Percentiles rank a stretch among this genome's conserved stretches.
phyloP scores from a whole-genome alignment of 2,329 filamentous ascomycete genomes.

The Onygenales sp. region DNA sequence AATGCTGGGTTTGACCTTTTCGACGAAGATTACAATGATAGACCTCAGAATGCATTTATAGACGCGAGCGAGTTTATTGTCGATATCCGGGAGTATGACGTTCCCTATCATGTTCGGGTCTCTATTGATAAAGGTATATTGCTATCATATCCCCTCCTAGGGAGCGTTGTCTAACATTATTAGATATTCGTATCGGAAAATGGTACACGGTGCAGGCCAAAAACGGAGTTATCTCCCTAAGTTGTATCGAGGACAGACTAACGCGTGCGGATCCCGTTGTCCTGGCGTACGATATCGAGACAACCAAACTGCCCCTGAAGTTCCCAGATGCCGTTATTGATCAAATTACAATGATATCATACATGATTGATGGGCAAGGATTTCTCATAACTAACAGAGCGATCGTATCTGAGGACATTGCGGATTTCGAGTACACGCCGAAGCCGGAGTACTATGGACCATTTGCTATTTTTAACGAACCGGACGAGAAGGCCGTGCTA shows the following conservation, averaged over 20 bases:
- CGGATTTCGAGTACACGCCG: conserved; percentile 96
- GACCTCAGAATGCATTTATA: conserved; percentile 65
- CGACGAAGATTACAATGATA: conserved; percentile 78
- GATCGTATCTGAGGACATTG: conserved; percentile 94
- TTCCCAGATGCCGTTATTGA: conserved; percentile 92
- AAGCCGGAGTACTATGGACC: conserved; percentile 91
- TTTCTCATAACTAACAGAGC: conserved; percentile 97
- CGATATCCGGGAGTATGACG: conserved; percentile 98
- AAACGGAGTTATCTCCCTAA: conserved; percentile 76
- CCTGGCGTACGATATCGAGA: conserved; percentile 98
- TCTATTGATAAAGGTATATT: conserved; percentile 78
- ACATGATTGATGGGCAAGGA: conserved; percentile 98
- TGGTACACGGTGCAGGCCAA: conserved; percentile 97
- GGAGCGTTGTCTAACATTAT: conserved; percentile 14
- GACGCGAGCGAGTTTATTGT: conserved; percentile 96
- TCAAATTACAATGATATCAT: conserved; percentile 99
- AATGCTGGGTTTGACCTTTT: conserved; percentile 89
- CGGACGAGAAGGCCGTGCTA: conserved; percentile 76
- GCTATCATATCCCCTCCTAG: background rate
- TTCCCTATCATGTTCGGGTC: conserved; percentile 97
- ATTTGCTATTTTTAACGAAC: conserved; percentile 98
- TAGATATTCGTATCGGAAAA: conserved; percentile 89
- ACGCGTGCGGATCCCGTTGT: conserved; percentile 93
- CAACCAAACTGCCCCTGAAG: conserved; percentile 87
- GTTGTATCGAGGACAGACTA: conserved; percentile 75